phyloP scores from a whole-genome alignment of 2,329 filamentous ascomycete genomes.

The Saccharata proteae region DNA sequence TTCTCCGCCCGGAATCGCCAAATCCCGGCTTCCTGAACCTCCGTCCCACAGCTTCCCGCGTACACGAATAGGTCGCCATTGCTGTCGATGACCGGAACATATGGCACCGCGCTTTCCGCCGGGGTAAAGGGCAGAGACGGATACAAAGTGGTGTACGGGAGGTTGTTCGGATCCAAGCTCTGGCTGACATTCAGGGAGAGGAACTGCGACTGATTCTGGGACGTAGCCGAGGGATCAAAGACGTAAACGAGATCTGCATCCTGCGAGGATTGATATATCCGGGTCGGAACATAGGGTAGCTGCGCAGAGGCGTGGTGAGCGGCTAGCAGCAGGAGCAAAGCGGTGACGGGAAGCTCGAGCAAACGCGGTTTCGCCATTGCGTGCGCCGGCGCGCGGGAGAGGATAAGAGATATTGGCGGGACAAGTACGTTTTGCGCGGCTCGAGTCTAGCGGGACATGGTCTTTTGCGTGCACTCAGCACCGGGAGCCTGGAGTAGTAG shows the following conservation, averaged over 20 bases:
- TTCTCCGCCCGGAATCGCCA: constrained; percentile 53
- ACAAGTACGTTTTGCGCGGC: too few species aligned
- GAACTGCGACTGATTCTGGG: constrained; percentile 38
- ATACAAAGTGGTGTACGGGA: constrained; percentile 37
- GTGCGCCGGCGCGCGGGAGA: not conserved
- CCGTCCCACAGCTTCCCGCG: constrained; percentile 55
- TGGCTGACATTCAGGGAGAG: constrained; percentile 54
- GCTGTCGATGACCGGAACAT: constrained; percentile 54
- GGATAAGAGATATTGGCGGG: not conserved
- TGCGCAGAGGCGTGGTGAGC: constrained; percentile 18
- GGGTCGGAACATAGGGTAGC: constrained; percentile 69
- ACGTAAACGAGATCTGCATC: constrained; percentile 53
- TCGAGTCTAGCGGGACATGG: too few species aligned
- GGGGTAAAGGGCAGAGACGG: constrained; percentile 51
- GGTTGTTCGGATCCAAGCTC: constrained; percentile 37
- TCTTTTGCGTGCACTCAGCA: too few species aligned
- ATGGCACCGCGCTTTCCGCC: constrained; percentile 41
- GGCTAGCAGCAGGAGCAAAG: constrained; percentile 2
- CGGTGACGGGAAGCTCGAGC: constrained; percentile 2
- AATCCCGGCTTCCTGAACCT: constrained; percentile 40
- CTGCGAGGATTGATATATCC: constrained; percentile 48
- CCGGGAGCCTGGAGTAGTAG: too few species aligned
- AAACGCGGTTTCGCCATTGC: not conserved
- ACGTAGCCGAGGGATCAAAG: constrained; percentile 44
- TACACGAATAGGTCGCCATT: constrained; percentile 63